Conservation (phyloP, 2,329 filamentous ascomycete species). For the Neonectria neomacrospora region DNA sequence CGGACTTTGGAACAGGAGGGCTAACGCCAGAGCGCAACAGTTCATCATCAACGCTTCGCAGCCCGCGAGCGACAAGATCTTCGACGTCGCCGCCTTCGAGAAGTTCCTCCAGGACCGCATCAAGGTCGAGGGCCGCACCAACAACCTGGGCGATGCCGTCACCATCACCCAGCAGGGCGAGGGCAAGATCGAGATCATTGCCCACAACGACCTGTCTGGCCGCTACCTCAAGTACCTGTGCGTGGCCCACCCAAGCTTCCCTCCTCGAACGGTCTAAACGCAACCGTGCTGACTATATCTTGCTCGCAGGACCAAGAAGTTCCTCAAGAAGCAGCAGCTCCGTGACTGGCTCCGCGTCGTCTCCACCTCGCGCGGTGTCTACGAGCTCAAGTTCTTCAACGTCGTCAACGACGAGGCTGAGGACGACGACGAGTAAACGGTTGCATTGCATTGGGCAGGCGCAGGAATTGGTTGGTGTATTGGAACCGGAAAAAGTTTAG, state of each 20-base stretch:
- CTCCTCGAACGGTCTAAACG: not conserved
- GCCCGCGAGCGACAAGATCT: constrained; percentile 99
- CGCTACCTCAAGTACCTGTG: constrained; percentile 99
- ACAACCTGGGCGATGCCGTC: constrained; percentile 95
- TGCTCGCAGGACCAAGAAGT: constrained; percentile 91
- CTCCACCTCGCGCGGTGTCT: constrained; percentile 96
- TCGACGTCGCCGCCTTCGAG: constrained; percentile 98
- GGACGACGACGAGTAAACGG: constrained; percentile 95
- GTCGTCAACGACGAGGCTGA: constrained; percentile 98
- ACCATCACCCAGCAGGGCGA: constrained; percentile 91
- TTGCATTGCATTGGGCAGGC: constrained; percentile 41
- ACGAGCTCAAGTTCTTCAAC: constrained; percentile 99
- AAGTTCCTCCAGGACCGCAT: constrained; percentile 99
- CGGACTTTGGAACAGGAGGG: not conserved
- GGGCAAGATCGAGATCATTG: constrained; percentile 97
- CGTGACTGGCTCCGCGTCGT: constrained; percentile 99
- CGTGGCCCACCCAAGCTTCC: constrained; percentile 52
- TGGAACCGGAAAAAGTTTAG: constrained; percentile 45
- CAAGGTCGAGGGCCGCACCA: constrained; percentile 98
- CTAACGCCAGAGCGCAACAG: constrained; percentile 57
- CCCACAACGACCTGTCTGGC: constrained; percentile 97
- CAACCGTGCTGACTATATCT: constrained; percentile 14
- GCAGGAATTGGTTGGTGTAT: constrained; percentile 48
- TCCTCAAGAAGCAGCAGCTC: constrained; percentile 99
- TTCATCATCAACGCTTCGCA: constrained; percentile 99